Conservation (phyloP, 2,329 filamentous ascomycete genomes). For the Chaetothyriales sp. region DNA sequence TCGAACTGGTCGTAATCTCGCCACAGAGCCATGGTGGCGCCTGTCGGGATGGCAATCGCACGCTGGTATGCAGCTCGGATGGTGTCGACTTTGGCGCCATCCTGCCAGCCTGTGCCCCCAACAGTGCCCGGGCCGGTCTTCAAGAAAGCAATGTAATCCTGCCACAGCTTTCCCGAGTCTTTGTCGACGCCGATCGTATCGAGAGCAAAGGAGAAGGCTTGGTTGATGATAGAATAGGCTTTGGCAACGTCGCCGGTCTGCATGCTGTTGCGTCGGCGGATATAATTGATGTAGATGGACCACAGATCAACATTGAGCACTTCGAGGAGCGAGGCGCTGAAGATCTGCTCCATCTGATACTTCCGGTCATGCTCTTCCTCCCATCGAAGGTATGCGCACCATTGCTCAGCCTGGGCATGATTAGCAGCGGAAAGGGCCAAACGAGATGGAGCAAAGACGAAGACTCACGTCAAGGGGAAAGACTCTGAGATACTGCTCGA, state of each 20-base stretch:
- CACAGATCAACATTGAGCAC: constrained; percentile 77
- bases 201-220: constrained; percentile 85
- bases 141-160: constrained; percentile 88
- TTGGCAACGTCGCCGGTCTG: constrained; percentile 61
- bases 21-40: constrained; percentile 72
- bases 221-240: constrained; percentile 63
- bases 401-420: constrained; percentile 62
- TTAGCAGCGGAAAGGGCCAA: constrained; percentile 18
- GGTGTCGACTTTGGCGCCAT: constrained; percentile 94
- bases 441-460: constrained; percentile 2
- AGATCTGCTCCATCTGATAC: constrained; percentile 63
- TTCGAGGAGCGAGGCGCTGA: constrained; percentile 60
- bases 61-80: constrained; percentile 84
- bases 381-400: constrained; percentile 77
- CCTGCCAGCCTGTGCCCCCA: constrained; percentile 81
- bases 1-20: constrained; percentile 97
- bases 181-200: constrained; percentile 81
- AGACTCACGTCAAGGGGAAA: constrained; percentile 80
- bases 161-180: constrained; percentile 79
- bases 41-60: constrained; percentile 73
- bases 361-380: constrained; percentile 79
- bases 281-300: constrained; percentile 89
- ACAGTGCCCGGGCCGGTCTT: constrained; percentile 72
- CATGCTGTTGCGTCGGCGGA: constrained; percentile 78
- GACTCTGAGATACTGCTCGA: constrained; percentile 70